Conservation (phyloP, 2,329 filamentous ascomycete species). For the Talaromyces atroroseus region DNA sequence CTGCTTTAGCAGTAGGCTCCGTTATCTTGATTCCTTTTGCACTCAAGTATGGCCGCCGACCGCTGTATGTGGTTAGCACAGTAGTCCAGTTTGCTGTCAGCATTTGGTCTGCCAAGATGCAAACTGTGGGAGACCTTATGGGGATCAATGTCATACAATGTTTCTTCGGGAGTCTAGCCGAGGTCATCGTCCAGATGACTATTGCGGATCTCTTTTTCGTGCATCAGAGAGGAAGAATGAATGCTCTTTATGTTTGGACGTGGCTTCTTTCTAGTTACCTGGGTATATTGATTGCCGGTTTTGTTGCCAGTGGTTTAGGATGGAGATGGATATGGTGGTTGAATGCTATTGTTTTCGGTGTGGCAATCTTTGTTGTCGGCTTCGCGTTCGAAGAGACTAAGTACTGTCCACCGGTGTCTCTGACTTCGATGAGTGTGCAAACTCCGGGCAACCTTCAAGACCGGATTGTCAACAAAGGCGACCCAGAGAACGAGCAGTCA, state of each 20-base stretch:
- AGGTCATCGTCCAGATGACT: conserved; percentile 45
- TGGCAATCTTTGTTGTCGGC: conserved; percentile 34
- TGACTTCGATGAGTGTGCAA: too few species aligned
- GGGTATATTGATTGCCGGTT: conserved; percentile 24
- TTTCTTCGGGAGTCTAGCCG: conserved; percentile 40
- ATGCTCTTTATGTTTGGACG: conserved; percentile 41
- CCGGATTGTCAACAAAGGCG: not conserved
- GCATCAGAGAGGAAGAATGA: conserved; percentile 45
- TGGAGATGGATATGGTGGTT: conserved; percentile 52
- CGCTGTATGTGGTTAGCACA: conserved; percentile 42
- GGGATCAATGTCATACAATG: conserved; percentile 41
- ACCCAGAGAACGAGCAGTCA: not conserved
- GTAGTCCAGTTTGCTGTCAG: conserved; percentile 31
- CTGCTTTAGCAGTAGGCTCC: conserved; percentile 37
- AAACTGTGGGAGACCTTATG: conserved; percentile 41
- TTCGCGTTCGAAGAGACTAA: conserved; percentile 45
- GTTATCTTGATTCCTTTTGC: conserved; percentile 44
- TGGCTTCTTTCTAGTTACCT: conserved; percentile 23
- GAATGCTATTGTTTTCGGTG: conserved; percentile 37
- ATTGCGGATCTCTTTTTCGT: conserved; percentile 47
- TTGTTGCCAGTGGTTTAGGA: conserved; percentile 35
- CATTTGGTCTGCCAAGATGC: conserved; percentile 43
- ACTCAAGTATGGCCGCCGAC: conserved; percentile 43
- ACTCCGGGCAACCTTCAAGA: not conserved
- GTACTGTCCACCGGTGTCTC: conserved; percentile 14